A percentile compares a stretch with the other conserved stretches of the same genome.
phyloP scores from a whole-genome alignment of 2,329 filamentous ascomycete genomes.

The Teratosphaeria epicoccoides region DNA sequence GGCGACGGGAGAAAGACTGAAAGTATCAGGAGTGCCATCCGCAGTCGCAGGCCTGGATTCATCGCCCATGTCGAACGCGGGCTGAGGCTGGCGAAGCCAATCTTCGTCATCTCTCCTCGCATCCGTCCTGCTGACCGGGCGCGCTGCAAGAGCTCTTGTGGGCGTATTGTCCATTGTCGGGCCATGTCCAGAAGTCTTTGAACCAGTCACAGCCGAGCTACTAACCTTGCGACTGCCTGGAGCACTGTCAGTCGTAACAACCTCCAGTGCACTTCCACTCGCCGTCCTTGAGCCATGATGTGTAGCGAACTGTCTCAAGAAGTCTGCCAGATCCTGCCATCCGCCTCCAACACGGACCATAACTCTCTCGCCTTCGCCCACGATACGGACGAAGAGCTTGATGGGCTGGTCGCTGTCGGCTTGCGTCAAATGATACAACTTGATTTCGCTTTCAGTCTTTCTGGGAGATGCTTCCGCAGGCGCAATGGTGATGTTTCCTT shows the following conservation, averaged over 20 bases:
- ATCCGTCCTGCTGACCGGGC: not conserved
- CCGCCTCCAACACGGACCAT: constrained; percentile 97
- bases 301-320: constrained; percentile 81
- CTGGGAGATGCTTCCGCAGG: constrained; percentile 27
- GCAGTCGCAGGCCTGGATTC: constrained; percentile 7
- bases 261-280: constrained; percentile 44
- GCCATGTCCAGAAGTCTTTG: not conserved
- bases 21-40: not conserved
- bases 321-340: constrained; percentile 96
- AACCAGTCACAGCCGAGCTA: constrained; percentile 2
- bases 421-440: constrained; percentile 82
- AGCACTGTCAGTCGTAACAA: constrained; percentile 36
- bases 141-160: not conserved
- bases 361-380: constrained; percentile 86
- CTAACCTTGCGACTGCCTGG: constrained; percentile 18
- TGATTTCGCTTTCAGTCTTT: constrained; percentile 43
- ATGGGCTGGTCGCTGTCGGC: constrained; percentile 77
- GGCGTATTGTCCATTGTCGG: not conserved
- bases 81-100: constrained; percentile 2
- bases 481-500: constrained; percentile 18
- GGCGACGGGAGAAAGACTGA: not conserved
- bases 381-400: constrained; percentile 85
- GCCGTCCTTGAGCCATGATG: constrained; percentile 72
- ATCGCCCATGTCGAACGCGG: constrained; percentile 2
- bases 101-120: not conserved